Evolutionary conservation across 2,329 filamentous ascomycete species (phyloP), one percentile per base, ranked within the genome.

Genomic region (Pyricularia sp.): DNA sequence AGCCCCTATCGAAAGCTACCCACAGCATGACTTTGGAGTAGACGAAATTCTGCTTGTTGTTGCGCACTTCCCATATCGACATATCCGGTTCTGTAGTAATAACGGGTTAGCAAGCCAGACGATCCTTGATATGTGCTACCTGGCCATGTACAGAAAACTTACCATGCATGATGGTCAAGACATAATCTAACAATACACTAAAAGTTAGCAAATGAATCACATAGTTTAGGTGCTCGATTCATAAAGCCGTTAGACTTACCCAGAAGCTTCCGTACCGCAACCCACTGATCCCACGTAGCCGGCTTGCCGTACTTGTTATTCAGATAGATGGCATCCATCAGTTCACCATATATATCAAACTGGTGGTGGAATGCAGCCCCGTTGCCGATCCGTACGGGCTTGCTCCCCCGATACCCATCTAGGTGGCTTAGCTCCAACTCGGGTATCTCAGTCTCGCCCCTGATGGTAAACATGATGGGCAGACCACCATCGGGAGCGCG

Each of bases 1-100:
- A 76, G 10, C 87, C 89, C 5, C 89, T 85, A 72, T 93, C 89
- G 67, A 93, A 85, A 22, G 89, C 88, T 3, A 93, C 89, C 89
- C 89, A 93, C 26, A 93, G 81, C 86, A 92, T 90, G 68, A 93
- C 82, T 72, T 92, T 90, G n/a, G 87, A 90, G 75, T 92, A 93
- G 16, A 87, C 84, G 69, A 91, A 93, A 71, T 91, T 84, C 73
- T 91, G 88, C 72, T 88, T 88, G 70, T 86, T 78, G 68, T 89
- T 89, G 57, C 89, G 84, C 6, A 91, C 88, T 73, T 93, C 89
- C 89, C 89, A 92, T 70, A 92, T 93, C 2, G 88, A 91, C 88
- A 91, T 91, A 71, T 93, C 89, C 13, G 85, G 84, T 59, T 87
- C 81, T 82, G 61, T 62, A 19, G 4, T 16, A 5, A 30, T 19